These are phyloP conservation scores for Diaporthe batatas DNA, from an alignment of 2,329 filamentous ascomycete species.

Conservation along the genomic window DNA sequence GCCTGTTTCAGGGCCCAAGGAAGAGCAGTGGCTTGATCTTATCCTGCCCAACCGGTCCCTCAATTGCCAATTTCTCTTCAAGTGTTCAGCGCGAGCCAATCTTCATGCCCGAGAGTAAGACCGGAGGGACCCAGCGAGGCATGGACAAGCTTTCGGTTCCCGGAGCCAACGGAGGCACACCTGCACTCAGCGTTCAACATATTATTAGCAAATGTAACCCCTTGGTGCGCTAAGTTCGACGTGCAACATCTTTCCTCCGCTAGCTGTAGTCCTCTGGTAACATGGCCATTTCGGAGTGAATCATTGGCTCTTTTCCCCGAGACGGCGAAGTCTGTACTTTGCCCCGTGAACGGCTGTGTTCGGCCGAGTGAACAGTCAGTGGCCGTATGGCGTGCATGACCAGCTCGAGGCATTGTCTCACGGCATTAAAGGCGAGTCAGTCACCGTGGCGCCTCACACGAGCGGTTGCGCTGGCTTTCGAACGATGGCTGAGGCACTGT, in stretches of 20 bases:
- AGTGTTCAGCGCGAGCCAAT: background rate
- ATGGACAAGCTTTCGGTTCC: background rate
- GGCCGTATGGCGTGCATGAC: background rate
- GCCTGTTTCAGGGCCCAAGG: background rate
- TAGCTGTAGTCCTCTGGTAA: background rate
- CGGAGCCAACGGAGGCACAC: background rate
- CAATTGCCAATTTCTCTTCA: background rate
- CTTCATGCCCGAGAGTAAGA: background rate
- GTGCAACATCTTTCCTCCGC: no score
- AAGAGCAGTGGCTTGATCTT: background rate
- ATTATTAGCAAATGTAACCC: background rate
- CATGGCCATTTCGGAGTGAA: background rate
- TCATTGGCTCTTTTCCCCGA: background rate
- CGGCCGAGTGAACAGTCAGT: background rate
- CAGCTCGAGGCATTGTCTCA: slow-evolving; percentile 7
- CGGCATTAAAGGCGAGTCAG: background rate
- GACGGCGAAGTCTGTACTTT: background rate
- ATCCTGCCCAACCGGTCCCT: background rate
- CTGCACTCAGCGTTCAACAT: background rate
- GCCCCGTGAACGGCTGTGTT: background rate
- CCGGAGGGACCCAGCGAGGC: no score
- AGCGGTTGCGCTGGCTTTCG: background rate
- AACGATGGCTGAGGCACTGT: background rate
- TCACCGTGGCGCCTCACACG: background rate
- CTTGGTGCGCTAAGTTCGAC: background rate